Percentiles rank a stretch among this genome's conserved stretches.
Conservation (phyloP, 2,329 filamentous ascomycete species). For the Sporothrix mexicana region DNA sequence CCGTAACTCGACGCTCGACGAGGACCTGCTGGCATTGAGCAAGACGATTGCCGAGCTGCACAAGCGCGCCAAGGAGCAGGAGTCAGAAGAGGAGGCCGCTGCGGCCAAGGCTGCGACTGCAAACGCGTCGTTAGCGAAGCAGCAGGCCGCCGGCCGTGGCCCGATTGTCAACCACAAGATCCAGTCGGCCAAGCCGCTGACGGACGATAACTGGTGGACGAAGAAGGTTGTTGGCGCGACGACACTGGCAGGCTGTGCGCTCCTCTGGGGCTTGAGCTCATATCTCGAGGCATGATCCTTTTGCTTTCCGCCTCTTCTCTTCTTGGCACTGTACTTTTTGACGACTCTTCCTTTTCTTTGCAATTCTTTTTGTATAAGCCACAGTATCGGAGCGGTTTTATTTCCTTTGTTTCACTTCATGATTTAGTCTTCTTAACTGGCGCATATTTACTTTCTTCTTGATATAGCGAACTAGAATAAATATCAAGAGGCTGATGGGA, state of each 20-base stretch:
- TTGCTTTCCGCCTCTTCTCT: background rate
- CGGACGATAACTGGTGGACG: conserved; percentile 69
- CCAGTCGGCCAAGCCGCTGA: conserved; percentile 64
- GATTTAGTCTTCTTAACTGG: background rate
- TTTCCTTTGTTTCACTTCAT: background rate
- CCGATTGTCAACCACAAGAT: conserved; percentile 32
- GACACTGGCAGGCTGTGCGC: conserved; percentile 64
- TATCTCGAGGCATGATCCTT: conserved; percentile 50
- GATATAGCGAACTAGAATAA: background rate
- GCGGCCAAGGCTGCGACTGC: background rate
- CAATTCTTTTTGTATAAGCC: background rate
- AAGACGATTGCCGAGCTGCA: conserved; percentile 64
- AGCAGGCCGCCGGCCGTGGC: conserved; percentile 35
- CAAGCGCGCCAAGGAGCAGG: conserved; percentile 53
- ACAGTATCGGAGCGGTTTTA: conserved; percentile 14
- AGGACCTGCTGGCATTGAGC: conserved; percentile 80
- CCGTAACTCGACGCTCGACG: conserved; percentile 64
- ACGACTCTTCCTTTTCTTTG: background rate
- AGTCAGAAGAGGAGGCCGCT: conserved; percentile 46
- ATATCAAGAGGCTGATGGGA: background rate
- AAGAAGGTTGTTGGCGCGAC: conserved; percentile 69
- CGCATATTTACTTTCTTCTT: background rate
- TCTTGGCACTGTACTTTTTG: background rate
- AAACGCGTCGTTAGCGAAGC: conserved; percentile 29
- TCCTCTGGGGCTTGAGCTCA: conserved; percentile 64